Conservation (phyloP, 495 filamentous ascomycete species). For the Hypoxylon perforatum region DNA sequence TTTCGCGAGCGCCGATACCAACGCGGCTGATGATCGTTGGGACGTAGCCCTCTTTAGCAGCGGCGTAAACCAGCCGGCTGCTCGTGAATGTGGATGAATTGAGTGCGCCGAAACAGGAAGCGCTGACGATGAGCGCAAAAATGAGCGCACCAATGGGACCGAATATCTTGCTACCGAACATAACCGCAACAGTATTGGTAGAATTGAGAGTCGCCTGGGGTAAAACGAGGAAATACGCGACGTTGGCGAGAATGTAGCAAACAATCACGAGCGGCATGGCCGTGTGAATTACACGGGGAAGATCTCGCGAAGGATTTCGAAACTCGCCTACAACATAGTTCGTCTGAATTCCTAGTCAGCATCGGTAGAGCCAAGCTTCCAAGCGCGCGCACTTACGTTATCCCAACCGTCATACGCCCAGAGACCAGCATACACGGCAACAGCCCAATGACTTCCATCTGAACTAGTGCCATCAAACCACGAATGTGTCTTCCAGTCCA, state of each 20-base stretch:
- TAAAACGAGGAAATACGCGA: conserved; percentile 95
- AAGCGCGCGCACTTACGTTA: conserved; percentile 72
- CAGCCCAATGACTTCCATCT: conserved; percentile 85
- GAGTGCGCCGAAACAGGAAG: conserved; percentile 89
- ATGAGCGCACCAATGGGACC: conserved; percentile 83
- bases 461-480: conserved; percentile 91
- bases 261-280: conserved; percentile 95
- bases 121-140: conserved; percentile 88
- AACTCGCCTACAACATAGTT: conserved; percentile 99
- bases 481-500: conserved; percentile 84
- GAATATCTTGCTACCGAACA: conserved; percentile 91
- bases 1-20: conserved; percentile 68
- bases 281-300: conserved; percentile 95
- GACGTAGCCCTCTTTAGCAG: conserved; percentile 94
- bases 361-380: neutral
- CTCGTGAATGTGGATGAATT: conserved; percentile 96
- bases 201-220: conserved; percentile 81
- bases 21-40: conserved; percentile 85
- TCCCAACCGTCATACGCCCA: conserved; percentile 99
- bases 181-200: conserved; percentile 91
- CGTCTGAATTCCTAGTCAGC: conserved; percentile 65
- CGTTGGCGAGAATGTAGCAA: conserved; percentile 89
- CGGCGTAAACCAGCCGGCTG: conserved; percentile 90
- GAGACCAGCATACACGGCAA: conserved; percentile 92
- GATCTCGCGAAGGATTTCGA: conserved; percentile 86